Evolutionary conservation across 345 rosid species (phyloP), one percentile per base, ranked within the genome.

Genomic region (Salix purpurea): DNA sequence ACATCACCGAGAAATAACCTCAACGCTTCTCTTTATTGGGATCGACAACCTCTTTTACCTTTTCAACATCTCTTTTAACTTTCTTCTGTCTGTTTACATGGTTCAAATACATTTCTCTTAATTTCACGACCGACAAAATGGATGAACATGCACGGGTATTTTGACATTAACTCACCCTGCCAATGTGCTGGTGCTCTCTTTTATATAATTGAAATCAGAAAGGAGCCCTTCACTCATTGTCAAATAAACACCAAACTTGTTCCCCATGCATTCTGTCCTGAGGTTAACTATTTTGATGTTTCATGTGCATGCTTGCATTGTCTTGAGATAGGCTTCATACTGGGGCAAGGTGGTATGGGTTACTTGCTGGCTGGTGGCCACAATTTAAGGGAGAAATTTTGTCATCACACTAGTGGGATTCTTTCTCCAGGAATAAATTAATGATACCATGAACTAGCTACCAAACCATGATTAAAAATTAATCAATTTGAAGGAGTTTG

Each of bases 61-160:
- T 56, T 58, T n/a, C 13, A n/a, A 21, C 13, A 19, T 36, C 39
- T 39, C 26, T 54, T 23, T 44, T 26, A 30, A 56, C 39, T 74
- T 36, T 69, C 21, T 56, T 73, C 56, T 2, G 3, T 54, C 78
- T 19, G 21, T 13, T 65, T 34, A 50, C 16, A 4, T 19, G 6
- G 37, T 79, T 77, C 75, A 80, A 69, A 61, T 37, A 32, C 1
- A 46, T 64, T 80, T 74, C 80, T 65, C 78, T 78, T 36, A 69
- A 58, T 78, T 76, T 84, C 86, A 24, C 46, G 83, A 69, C 78
- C 71, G 76, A 78, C 79, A 50, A 64, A 48, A 39, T 1, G 81
- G 78, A 16, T 36, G 64, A 54, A 34, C 37, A 34, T 34, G 37
- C 50, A n/a, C 40, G 42, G 11, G 23, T 15, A 42, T 61, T 65